Conservation (phyloP, 306 rosid genomes). For the Quercus berberidifolia region DNA sequence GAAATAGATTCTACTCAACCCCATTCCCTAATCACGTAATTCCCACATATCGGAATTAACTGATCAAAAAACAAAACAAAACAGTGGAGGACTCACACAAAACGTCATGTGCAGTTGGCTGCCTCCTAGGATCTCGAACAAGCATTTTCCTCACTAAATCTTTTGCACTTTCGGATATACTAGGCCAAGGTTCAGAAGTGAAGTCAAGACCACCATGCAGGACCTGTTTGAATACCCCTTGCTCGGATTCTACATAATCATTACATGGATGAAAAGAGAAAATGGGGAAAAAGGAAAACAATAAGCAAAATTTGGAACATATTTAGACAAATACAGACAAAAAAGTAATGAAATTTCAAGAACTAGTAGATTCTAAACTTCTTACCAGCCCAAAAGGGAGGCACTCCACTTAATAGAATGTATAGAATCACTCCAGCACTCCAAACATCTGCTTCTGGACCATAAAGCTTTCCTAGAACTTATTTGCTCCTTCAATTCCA, state of each 20-base stretch:
- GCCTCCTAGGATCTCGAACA: too few species aligned
- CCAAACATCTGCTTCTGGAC: constrained; percentile 99
- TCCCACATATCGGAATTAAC: too few species aligned
- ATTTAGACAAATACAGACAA: not conserved
- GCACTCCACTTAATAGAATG: constrained; percentile 95
- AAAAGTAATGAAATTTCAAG: not conserved
- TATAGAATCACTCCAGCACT: constrained; percentile 95
- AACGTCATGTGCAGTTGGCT: too few species aligned
- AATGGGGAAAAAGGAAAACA: not conserved
- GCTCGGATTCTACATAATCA: constrained; percentile 54
- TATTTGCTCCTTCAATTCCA: constrained; percentile 39
- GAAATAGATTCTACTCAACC: not conserved
- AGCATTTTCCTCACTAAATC: too few species aligned
- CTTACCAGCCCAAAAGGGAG: constrained; percentile 99
- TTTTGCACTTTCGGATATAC: constrained; percentile 28
- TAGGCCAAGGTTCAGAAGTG: constrained; percentile 90
- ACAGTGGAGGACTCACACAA: too few species aligned
- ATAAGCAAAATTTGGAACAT: not conserved
- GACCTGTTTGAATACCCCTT: constrained; percentile 94
- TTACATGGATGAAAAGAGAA: constrained; percentile 2
- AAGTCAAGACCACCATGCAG: constrained; percentile 96
- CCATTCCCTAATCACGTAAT: too few species aligned
- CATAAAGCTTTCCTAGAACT: constrained; percentile 82
- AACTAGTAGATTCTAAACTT: constrained; percentile 6
- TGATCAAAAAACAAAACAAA: too few species aligned